Evolutionary conservation across 164 flowering plant species (phyloP), one percentile per base, ranked within the genome.

Genomic region (Hamamelis virginiana): DNA sequence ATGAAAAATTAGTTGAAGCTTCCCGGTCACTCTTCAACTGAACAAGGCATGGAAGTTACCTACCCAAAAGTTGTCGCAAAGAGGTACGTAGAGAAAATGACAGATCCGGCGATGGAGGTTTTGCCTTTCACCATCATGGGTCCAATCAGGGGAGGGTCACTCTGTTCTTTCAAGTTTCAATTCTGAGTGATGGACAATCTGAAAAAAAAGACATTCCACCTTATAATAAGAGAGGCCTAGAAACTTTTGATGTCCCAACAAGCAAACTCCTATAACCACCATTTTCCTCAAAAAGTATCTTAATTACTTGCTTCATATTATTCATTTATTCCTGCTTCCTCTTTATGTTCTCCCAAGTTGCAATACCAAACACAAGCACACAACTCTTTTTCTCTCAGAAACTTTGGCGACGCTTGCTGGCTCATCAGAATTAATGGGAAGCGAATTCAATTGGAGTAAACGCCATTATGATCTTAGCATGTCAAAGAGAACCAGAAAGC

Each of bases 401-500:
- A 61, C 11, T 33, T 33, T 19, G 1, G 19, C 23, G n/a, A n/a
- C n/a, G n/a, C n/a, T n/a, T n/a, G n/a, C n/a, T n/a, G n/a, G n/a
- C n/a, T n/a, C n/a, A n/a, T 16, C 1, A 18, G 26, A 9, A 1
- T 22, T 16, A 66, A 80, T 83, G 89, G 85, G 74, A 59, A 77
- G 77, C 19, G 79, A 77, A 56, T 43, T 19, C 64, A 75, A 50
- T 69, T 47, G 45, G 10, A 64, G 59, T 1, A 82, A 74, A 64
- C 76, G 28, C 55, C 78, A 18, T 12, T 86, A 76, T 53, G 83
- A 84, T 44, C 76, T 83, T 64, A 62, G 71, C 77, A 82, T 82
- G 89, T 86, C 87, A 1, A 83, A 65, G 68, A 82, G 89, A 72
- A 86, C 89, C 10, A 76, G 84, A 53, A 86, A 75, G 71, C 70